Evolutionary conservation across 768 basidiomycete species (phyloP).

Genomic region (Mycena galericulata): DNA sequence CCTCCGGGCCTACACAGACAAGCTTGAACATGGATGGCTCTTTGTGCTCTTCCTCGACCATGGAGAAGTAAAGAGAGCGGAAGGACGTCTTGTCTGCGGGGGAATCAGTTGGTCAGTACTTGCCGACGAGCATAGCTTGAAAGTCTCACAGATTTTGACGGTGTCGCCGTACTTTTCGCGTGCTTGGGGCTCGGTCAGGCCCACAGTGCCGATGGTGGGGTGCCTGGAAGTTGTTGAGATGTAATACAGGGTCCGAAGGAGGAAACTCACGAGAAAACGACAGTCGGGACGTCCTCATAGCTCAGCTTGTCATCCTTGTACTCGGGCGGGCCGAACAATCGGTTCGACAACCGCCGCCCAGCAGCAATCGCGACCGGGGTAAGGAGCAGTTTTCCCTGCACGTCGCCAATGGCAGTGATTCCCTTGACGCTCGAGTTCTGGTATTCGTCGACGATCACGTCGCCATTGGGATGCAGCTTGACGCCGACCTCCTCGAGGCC

Average conservation of each 20-base stretch:
- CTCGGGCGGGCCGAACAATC: slow-evolving; percentile 88
- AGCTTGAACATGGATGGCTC: slow-evolving; percentile 97
- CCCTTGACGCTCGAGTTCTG: slow-evolving; percentile 82
- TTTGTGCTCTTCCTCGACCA: slow-evolving; percentile 91
- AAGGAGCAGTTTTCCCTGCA: slow-evolving; percentile 90
- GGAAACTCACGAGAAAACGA: slow-evolving; percentile 91
- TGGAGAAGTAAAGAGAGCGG: slow-evolving; percentile 91
- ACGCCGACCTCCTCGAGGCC: slow-evolving; percentile 85
- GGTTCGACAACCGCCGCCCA: slow-evolving; percentile 87
- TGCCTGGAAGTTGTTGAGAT: slow-evolving; percentile 64
- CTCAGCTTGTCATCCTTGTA: slow-evolving; percentile 89
- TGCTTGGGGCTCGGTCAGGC: slow-evolving; percentile 93
- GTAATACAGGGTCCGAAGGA: slow-evolving; percentile 2
- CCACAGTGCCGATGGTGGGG: slow-evolving; percentile 95
- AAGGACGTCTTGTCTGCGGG: slow-evolving; percentile 80
- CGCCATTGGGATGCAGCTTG: slow-evolving; percentile 80
- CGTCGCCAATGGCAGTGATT: slow-evolving; percentile 91
- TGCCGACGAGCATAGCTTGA: slow-evolving; percentile 5
- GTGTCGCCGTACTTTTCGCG: slow-evolving; percentile 87
- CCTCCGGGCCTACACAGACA: slow-evolving; percentile 86
- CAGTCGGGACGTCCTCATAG: slow-evolving; percentile 93
- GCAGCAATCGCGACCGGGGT: slow-evolving; percentile 99
- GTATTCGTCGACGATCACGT: slow-evolving; percentile 91
- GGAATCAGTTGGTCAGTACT: neutral
- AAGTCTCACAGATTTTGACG: slow-evolving; percentile 88